Percentiles rank a stretch among this genome's conserved stretches.
These are phyloP conservation scores for Saccharomyces uvarum DNA, from an alignment of 1,139 yeast genomes.

Conservation along the genomic window DNA sequence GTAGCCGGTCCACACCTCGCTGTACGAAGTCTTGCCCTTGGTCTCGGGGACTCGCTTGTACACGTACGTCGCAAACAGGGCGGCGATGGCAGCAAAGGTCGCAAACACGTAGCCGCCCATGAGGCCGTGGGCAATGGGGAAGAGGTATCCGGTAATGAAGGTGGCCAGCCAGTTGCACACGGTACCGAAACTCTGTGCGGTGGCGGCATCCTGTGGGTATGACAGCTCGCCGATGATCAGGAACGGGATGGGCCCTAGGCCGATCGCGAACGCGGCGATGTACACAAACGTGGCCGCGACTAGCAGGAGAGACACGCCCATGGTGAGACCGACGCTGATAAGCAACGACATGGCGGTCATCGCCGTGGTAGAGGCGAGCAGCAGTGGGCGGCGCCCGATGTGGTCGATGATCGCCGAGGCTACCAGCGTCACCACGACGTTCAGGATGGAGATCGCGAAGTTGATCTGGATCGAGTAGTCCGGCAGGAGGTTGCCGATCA, in stretches of 20 bases:
- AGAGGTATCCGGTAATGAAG: slow-evolving; percentile 67
- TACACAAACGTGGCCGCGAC: slow-evolving; percentile 63
- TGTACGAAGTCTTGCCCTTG: slow-evolving; percentile 42
- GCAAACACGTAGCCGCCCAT: slow-evolving; percentile 79
- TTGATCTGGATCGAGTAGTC: slow-evolving; percentile 61
- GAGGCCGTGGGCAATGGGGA: slow-evolving; percentile 59
- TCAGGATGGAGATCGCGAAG: slow-evolving; percentile 64
- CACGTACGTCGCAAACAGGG: slow-evolving; percentile 43
- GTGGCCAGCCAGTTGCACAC: slow-evolving; percentile 89
- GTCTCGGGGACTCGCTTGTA: slow-evolving; percentile 64
- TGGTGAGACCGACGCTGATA: slow-evolving; percentile 59
- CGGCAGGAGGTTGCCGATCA: slow-evolving; percentile 60
- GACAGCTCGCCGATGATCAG: slow-evolving; percentile 83
- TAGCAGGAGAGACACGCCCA: slow-evolving; percentile 44
- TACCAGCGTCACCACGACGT: slow-evolving; percentile 61
- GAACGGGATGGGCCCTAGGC: slow-evolving; percentile 93
- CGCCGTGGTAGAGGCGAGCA: slow-evolving; percentile 54
- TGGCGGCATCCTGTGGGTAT: slow-evolving; percentile 67
- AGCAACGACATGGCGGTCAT: slow-evolving; percentile 62
- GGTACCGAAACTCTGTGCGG: slow-evolving; percentile 90
- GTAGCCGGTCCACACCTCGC: slow-evolving; percentile 22
- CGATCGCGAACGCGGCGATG: slow-evolving; percentile 80
- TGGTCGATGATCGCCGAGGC: slow-evolving; percentile 69
- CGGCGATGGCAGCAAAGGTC: slow-evolving; percentile 56
- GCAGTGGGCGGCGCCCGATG: slow-evolving; percentile 68